Evolutionary conservation across 306 rosid genomes (phyloP).

Genomic region (Acmispon strigosus): DNA sequence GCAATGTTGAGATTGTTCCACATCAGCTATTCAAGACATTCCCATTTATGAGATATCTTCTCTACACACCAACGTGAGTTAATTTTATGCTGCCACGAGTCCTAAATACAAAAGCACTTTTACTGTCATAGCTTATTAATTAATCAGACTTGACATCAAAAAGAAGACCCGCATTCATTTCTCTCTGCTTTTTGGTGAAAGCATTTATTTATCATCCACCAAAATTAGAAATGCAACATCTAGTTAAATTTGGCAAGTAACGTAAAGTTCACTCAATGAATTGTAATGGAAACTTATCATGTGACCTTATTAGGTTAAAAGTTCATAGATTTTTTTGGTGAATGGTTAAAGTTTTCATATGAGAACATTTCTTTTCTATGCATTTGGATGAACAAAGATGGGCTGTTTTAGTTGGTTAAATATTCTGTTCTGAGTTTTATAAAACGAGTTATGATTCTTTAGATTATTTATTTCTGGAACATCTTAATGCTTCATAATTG

Average conservation of each 20-base stretch:
- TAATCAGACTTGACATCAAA: not conserved
- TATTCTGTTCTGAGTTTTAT: not conserved
- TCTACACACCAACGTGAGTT: conserved; percentile 84
- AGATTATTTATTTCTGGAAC: not conserved
- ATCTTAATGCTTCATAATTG: not conserved
- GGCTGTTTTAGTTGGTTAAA: too few species aligned
- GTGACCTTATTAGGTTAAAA: too few species aligned
- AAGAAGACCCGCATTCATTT: not conserved
- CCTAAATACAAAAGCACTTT: not conserved
- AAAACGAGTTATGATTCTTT: not conserved
- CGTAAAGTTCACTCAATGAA: not conserved
- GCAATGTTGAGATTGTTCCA: conserved; percentile 68
- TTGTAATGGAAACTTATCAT: too few species aligned
- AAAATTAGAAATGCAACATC: not conserved
- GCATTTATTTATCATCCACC: not conserved
- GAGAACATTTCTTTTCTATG: too few species aligned
- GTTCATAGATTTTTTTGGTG: too few species aligned
- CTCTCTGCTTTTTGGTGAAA: not conserved
- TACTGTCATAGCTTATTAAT: not conserved
- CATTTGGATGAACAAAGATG: too few species aligned
- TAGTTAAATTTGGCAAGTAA: not conserved
- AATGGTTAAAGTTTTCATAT: too few species aligned
- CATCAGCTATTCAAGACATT: conserved; percentile 37
- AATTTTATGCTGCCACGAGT: not conserved
- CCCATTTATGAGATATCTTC: conserved; percentile 52